phyloP scores from a whole-genome alignment of 1,284 basidiomycete species.

The Heterobasidion occidentale region DNA sequence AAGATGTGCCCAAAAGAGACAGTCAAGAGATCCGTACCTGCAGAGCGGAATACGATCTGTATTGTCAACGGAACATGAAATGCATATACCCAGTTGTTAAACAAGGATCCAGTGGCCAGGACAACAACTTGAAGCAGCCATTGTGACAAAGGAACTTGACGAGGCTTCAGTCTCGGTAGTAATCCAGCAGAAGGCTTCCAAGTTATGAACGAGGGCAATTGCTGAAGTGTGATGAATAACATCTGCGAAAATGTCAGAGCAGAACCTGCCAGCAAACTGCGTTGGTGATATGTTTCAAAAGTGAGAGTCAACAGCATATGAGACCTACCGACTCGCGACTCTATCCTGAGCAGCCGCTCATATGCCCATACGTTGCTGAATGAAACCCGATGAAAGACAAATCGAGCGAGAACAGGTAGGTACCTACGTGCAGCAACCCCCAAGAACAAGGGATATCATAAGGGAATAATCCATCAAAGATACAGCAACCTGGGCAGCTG shows the following conservation, averaged over 20 bases:
- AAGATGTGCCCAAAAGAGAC: background rate
- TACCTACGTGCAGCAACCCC: slow-evolving; percentile 76
- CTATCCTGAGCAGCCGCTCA: slow-evolving; percentile 62
- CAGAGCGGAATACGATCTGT: slow-evolving; percentile 85
- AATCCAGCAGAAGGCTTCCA: slow-evolving; percentile 21
- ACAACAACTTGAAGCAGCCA: slow-evolving; percentile 78
- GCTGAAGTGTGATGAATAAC: slow-evolving; percentile 63
- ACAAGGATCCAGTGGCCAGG: slow-evolving; percentile 58
- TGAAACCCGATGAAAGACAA: background rate
- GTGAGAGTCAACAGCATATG: background rate
- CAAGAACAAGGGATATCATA: slow-evolving; percentile 57
- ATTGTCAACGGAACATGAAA: slow-evolving; percentile 76
- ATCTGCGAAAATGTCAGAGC: slow-evolving; percentile 83
- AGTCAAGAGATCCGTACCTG: slow-evolving; percentile 40
- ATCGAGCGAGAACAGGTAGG: background rate
- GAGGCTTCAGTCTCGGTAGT: slow-evolving; percentile 49
- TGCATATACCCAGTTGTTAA: slow-evolving; percentile 85
- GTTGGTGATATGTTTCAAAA: background rate
- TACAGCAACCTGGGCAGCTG: slow-evolving; percentile 16
- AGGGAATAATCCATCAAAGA: slow-evolving; percentile 37
- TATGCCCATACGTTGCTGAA: slow-evolving; percentile 63
- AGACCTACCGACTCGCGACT: slow-evolving; percentile 57
- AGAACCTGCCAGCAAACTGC: slow-evolving; percentile 42
- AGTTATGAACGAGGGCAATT: slow-evolving; percentile 48
- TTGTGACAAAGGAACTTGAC: slow-evolving; percentile 62